Base-by-base conservation (phyloP, 768 basidiomycete species). In the Suillus brevipes region DNA sequence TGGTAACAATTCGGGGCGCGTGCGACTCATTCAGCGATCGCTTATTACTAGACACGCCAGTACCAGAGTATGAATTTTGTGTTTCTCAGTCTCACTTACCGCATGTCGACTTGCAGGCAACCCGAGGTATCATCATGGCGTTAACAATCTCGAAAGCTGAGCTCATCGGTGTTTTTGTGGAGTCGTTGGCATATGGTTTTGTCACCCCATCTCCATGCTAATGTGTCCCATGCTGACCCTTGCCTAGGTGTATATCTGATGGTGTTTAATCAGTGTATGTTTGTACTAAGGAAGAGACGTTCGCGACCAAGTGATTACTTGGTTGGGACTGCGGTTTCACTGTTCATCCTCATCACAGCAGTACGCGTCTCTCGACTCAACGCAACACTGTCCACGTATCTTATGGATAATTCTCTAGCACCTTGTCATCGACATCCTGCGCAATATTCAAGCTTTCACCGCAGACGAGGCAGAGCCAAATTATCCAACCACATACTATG, bases 391-490 rank as follows among this genome's bases (percentile, higher is more conserved):
- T 45, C 31, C 31, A 34, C 8, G 9, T 42, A 37, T 49, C 63
- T 64, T 20, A 66, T n/a, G 6, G 1, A 37, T 45, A 57, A 38
- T 6, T 38, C n/a, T 57, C 31, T 56, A 75, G 74, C 74, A 75
- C 40, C 40, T 75, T 31, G 14, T 67, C 36, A 66, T 73, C 43
- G 74, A 75, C n/a, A 61, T 67, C 13, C 59, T 71, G 20, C 74
- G 74, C 40, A 38, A 66, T 8, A 67, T 75, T 52, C 64, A 68
- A 6, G 72, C 74, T 4, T 73, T 75, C 65, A 73, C 72, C 36
- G 14, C 37, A 18, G 60, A 68, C 45, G 47, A 60, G 64, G 28
- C 34, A 20, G 49, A 45, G 12, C 36, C 65, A 5, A 69, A 74
- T 31, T 69, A 65, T 34, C 65, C 74, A 8, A 60, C 55, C 13